Conservation (phyloP, 225 moss, liverwort and hornwort species). For the Marchantia polymorpha region DNA sequence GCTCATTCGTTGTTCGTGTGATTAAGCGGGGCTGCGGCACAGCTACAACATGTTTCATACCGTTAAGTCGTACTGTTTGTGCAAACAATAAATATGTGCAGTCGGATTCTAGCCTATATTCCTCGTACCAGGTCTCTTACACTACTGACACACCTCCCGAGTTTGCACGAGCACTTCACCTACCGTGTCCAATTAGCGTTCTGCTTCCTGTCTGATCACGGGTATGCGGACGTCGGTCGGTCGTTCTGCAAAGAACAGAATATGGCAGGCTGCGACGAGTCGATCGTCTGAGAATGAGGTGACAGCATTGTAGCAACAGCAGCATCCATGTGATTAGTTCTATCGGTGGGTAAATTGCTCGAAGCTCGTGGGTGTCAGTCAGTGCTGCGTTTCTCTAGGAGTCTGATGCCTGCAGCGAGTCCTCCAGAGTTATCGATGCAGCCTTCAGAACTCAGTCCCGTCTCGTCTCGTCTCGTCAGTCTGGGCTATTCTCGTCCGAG, state of each 20-base stretch:
- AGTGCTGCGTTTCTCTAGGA: not conserved
- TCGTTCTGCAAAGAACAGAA: not conserved
- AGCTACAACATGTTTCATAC: not conserved
- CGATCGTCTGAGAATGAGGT: not conserved
- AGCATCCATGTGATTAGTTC: not conserved
- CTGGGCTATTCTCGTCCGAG: too few relatives aligned
- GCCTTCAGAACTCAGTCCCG: too few relatives aligned
- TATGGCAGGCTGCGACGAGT: not conserved
- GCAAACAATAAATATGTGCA: not conserved
- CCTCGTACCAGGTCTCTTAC: not conserved
- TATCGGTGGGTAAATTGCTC: not conserved
- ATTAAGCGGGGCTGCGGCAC: not conserved
- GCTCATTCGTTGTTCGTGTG: conserved; percentile 11
- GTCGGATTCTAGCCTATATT: not conserved
- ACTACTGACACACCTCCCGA: not conserved
- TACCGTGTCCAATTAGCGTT: not conserved
- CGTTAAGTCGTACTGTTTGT: not conserved
- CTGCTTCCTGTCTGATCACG: not conserved
- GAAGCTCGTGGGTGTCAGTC: not conserved
- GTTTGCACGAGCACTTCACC: not conserved
- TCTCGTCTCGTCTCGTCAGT: too few relatives aligned
- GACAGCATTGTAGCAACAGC: not conserved
- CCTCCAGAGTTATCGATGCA: too few relatives aligned
- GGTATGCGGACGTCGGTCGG: not conserved
- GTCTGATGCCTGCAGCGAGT: too few relatives aligned